phyloP scores from a whole-genome alignment of 805 yeast species.

The Starmerella bacillaris region DNA sequence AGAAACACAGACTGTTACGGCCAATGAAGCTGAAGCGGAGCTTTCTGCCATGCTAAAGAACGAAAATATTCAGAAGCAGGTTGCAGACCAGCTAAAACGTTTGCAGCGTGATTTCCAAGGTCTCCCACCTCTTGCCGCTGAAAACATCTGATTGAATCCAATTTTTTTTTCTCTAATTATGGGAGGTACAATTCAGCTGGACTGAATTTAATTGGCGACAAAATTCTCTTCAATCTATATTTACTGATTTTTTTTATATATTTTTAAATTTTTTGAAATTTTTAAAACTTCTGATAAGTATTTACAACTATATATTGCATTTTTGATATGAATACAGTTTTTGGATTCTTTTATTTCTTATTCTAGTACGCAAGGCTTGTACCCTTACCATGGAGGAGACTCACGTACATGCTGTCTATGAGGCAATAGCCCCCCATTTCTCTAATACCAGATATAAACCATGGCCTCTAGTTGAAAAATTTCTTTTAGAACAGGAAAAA shows the following conservation, averaged over 20 bases:
- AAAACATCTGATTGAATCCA: too few species aligned
- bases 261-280: too few species aligned
- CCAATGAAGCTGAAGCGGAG: slow-evolving; percentile 16
- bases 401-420: slow-evolving; percentile 75
- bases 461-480: slow-evolving; percentile 85
- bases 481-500: slow-evolving; percentile 31
- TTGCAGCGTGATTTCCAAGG: slow-evolving; percentile 67
- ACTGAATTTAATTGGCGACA: too few species aligned
- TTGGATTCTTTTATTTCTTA: too few species aligned
- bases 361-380: too few species aligned
- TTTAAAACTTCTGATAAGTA: too few species aligned
- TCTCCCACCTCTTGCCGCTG: slow-evolving; percentile 38
- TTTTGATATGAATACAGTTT: too few species aligned
- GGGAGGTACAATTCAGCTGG: too few species aligned
- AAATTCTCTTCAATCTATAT: too few species aligned
- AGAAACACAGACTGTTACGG: slow-evolving; percentile 6
- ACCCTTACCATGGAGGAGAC: slow-evolving; percentile 42
- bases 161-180: too few species aligned
- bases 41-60: slow-evolving; percentile 20
- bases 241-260: too few species aligned
- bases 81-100: slow-evolving; percentile 47
- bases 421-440: slow-evolving; percentile 81
- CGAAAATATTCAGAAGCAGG: slow-evolving; percentile 25
- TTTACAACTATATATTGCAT: too few species aligned
- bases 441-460: slow-evolving; percentile 90